A percentile compares a stretch with the other conserved stretches of the same genome.
Conservation (phyloP, 441 rosid genomes). For the Dalechampia spathulata region DNA sequence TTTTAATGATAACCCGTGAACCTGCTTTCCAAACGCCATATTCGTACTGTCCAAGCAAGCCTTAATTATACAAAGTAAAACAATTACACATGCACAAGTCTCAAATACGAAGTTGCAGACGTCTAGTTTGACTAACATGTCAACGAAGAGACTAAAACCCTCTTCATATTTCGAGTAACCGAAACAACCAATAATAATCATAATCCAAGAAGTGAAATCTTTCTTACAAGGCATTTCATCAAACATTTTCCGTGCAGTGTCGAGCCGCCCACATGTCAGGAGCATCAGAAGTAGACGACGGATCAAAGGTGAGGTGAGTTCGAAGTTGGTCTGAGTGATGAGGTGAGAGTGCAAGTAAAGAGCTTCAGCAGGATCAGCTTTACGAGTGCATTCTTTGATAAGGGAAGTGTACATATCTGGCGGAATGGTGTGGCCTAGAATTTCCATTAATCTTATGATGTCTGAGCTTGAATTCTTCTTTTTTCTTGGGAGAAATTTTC, state of each 20-base stretch:
- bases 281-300: slow-evolving; percentile 48
- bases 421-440: slow-evolving; percentile 37
- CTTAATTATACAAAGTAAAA: slow-evolving; percentile 32
- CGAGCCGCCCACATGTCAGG: slow-evolving; percentile 35
- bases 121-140: slow-evolving; percentile 24
- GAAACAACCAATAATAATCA: slow-evolving; percentile 37
- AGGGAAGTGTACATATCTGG: slow-evolving; percentile 48
- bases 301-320: slow-evolving; percentile 25
- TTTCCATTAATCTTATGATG: slow-evolving; percentile 43
- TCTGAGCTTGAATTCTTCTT: slow-evolving; percentile 29
- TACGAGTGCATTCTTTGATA: slow-evolving; percentile 43
- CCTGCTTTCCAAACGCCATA: slow-evolving; percentile 48
- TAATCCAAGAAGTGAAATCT: slow-evolving; percentile 51
- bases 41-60: slow-evolving; percentile 39
- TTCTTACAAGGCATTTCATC: slow-evolving; percentile 46
- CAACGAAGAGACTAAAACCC: slow-evolving; percentile 30
- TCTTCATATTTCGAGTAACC: slow-evolving; percentile 34
- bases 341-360: slow-evolving; percentile 38
- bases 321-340: slow-evolving; percentile 18
- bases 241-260: slow-evolving; percentile 45
- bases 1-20: slow-evolving; percentile 56
- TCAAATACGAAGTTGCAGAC: slow-evolving; percentile 3
- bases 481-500: background rate
- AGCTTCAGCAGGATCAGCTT: slow-evolving; percentile 35
- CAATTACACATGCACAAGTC: slow-evolving; percentile 36